Evolutionary conservation across 2,329 filamentous ascomycete genomes (phyloP).

Genomic region (Verticillium dahliae): DNA sequence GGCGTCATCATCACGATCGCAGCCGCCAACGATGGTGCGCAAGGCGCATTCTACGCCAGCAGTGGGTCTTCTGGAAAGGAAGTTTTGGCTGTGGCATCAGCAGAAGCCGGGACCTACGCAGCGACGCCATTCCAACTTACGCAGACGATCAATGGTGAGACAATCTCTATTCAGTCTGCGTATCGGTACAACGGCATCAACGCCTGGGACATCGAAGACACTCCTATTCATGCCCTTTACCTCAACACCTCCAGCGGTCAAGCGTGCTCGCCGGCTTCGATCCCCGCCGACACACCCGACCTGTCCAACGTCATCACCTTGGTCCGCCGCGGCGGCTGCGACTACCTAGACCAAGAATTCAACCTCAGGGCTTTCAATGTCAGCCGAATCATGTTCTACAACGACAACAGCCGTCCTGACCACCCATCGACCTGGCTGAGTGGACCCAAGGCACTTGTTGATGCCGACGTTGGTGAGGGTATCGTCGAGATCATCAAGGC

Average conservation of each 20-base stretch:
- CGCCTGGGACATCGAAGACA: not conserved
- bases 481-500: constrained; percentile 11
- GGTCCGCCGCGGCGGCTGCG: constrained; percentile 39
- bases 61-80: constrained; percentile 18
- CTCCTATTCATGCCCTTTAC: not conserved
- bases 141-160: not conserved
- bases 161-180: not conserved
- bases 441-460: not conserved
- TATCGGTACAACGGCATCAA: not conserved
- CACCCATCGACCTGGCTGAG: constrained; percentile 15
- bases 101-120: not conserved
- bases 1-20: constrained; percentile 17
- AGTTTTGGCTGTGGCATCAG: constrained; percentile 15
- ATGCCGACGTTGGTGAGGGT: constrained; percentile 6
- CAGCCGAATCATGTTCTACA: constrained; percentile 55
- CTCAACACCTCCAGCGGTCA: not conserved
- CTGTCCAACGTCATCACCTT: constrained; percentile 32
- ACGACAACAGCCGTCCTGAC: constrained; percentile 32
- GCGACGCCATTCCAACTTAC: not conserved
- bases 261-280: not conserved
- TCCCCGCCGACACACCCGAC: constrained; percentile 28
- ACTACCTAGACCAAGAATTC: constrained; percentile 44
- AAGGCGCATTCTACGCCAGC: constrained; percentile 15
- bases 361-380: constrained; percentile 48
- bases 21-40: constrained; percentile 8